phyloP scores from a whole-genome alignment of 345 rosid genomes.

The Viola odorata region DNA sequence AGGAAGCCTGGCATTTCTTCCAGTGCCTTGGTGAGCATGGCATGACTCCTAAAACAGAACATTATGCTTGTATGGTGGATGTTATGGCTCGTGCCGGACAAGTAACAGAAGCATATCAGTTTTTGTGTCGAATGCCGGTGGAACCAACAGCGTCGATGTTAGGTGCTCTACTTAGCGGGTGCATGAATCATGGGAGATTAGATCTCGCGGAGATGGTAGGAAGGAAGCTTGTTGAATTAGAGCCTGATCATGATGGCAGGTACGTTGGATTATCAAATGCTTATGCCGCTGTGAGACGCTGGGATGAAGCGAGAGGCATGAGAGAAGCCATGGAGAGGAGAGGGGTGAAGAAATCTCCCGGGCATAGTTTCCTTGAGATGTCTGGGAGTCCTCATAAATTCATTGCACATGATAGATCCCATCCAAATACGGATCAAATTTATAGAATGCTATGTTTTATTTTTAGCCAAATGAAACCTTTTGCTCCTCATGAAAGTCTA shows the following conservation, averaged over 20 bases:
- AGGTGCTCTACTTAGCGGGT: constrained; percentile 70
- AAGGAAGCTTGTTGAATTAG: constrained; percentile 61
- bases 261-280: constrained; percentile 62
- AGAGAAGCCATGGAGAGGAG: constrained; percentile 73
- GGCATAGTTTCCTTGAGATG: constrained; percentile 57
- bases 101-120: constrained; percentile 52
- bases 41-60: constrained; percentile 55
- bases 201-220: constrained; percentile 69
- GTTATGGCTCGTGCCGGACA: constrained; percentile 69
- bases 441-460: constrained; percentile 36
- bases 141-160: constrained; percentile 65
- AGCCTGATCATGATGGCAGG: constrained; percentile 71
- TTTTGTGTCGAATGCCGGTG: constrained; percentile 45
- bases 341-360: constrained; percentile 74
- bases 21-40: constrained; percentile 35
- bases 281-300: constrained; percentile 48
- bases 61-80: constrained; percentile 86
- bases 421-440: constrained; percentile 33
- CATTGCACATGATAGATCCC: constrained; percentile 57
- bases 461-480: constrained; percentile 38
- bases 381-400: constrained; percentile 50
- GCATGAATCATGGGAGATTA: constrained; percentile 54
- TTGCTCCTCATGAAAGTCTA: constrained; percentile 19
- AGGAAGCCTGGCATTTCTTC: constrained; percentile 63
- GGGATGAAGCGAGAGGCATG: constrained; percentile 57